phyloP scores from a whole-genome alignment of 73 alveolate genomes.

The Paramecium biaurelia region DNA sequence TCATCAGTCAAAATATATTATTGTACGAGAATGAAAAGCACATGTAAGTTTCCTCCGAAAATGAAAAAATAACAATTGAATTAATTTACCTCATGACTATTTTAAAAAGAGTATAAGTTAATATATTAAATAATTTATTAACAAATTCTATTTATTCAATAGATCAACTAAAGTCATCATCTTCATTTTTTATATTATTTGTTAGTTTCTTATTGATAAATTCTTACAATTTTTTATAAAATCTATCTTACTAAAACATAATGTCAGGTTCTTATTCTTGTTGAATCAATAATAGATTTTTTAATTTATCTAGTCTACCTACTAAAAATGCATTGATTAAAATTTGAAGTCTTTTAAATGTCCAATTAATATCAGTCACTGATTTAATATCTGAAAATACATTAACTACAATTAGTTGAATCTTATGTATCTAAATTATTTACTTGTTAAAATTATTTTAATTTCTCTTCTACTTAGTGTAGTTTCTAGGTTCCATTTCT shows the following conservation, averaged over 20 bases:
- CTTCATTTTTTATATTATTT: neutral
- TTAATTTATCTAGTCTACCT: neutral
- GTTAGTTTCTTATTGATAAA: neutral
- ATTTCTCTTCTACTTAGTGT: neutral
- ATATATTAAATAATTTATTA: no score
- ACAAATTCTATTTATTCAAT: neutral
- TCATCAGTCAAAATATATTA: no score
- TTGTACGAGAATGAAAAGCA: no score
- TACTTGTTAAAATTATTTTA: neutral
- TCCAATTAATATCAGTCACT: neutral
- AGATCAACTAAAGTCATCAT: neutral
- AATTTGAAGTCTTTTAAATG: neutral
- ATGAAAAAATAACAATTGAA: no score
- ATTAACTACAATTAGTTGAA: neutral
- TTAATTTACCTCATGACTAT: no score
- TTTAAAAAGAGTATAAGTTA: neutral
- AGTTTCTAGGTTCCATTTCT: neutral
- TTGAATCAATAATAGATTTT: neutral
- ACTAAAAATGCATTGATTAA: neutral
- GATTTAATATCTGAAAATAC: neutral
- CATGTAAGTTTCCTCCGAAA: neutral
- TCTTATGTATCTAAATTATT: neutral
- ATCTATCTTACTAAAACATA: neutral
- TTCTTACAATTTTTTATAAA: neutral
- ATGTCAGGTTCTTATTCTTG: neutral